Conservation (phyloP, 306 rosid genomes). For the Pachyrhizus erosus region DNA sequence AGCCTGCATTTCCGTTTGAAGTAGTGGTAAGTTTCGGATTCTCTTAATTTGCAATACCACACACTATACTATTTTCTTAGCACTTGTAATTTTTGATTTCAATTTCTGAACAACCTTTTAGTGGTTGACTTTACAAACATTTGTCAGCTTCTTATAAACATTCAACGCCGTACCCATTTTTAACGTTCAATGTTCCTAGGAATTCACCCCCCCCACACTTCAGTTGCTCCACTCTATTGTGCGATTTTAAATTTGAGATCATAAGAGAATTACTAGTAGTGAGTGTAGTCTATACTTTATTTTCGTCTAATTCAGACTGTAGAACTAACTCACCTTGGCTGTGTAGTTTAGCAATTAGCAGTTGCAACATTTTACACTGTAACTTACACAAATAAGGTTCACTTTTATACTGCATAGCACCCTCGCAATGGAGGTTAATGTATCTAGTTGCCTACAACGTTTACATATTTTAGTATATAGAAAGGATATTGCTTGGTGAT, state of each 20-base stretch:
- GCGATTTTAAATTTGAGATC: not conserved
- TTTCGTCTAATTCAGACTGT: not conserved
- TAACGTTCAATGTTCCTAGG: too few species aligned
- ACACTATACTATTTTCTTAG: too few species aligned
- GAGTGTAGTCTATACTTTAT: not conserved
- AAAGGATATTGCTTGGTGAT: not conserved
- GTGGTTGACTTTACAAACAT: too few species aligned
- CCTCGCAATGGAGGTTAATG: not conserved
- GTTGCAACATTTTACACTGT: not conserved
- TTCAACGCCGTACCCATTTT: too few species aligned
- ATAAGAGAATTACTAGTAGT: not conserved
- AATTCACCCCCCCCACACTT: too few species aligned
- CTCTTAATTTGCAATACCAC: too few species aligned
- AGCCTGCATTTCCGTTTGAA: too few species aligned
- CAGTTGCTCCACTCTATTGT: not conserved
- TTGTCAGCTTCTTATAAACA: too few species aligned
- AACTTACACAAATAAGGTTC: not conserved
- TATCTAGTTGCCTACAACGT: not conserved
- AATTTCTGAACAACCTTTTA: too few species aligned
- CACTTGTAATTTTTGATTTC: too few species aligned
- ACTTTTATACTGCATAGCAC: not conserved
- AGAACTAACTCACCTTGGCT: too few species aligned
- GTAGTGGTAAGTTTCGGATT: too few species aligned
- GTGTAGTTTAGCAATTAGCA: not conserved
- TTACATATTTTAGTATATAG: not conserved